Base-by-base conservation (phyloP, 768 basidiomycete species). In the Leucosporidium yakuticum region DNA sequence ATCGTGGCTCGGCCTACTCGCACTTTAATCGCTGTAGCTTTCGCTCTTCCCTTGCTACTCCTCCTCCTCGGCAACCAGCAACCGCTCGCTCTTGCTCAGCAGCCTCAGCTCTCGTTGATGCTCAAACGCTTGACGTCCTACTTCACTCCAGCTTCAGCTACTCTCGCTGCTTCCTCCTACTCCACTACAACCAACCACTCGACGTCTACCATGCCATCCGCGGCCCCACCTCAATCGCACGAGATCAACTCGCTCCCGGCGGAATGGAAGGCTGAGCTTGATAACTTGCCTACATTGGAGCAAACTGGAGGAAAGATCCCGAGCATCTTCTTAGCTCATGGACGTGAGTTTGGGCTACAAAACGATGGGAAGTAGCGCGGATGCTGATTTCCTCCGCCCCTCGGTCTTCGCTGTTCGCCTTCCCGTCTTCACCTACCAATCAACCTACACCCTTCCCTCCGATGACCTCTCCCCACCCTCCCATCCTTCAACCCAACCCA, bases 311-410 rank as follows among this genome's bases (percentile, higher is more conserved):
- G 69, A 4, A 62, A 62, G 20, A 87, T 89, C 27, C 89, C 88
- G 0, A 80, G 85, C 0, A 87, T 91, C 80, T 91, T 88, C 82
- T 88, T 89, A 39, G 74, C 74, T 9, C 74, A 75, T 48, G 74
- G 74, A 32, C 68, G 71, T 70, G 31, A 36, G 73, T 53, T 39
- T 47, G 44, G 19, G 39, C 23, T 54, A 51, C 62, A 14, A n/a
- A n/a, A 4, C 19, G 23, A 19, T 49, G 19, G 34, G 23, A 21
- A 47, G 27, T 27, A n/a, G n/a, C 4, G 34, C 47, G 21, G 48
- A 53, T 31, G n/a, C 32, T 53, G 53, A 63, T 9, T 20, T 23
- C 23, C 2, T 39, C 23, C 29, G 2, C 56, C 3, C 20, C 11
- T 36, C 50, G 34, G 25, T 23, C 2, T 23, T 31, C 51, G 14